Evolutionary conservation across 306 rosid species (phyloP).

Genomic region (Argentina anserina): DNA sequence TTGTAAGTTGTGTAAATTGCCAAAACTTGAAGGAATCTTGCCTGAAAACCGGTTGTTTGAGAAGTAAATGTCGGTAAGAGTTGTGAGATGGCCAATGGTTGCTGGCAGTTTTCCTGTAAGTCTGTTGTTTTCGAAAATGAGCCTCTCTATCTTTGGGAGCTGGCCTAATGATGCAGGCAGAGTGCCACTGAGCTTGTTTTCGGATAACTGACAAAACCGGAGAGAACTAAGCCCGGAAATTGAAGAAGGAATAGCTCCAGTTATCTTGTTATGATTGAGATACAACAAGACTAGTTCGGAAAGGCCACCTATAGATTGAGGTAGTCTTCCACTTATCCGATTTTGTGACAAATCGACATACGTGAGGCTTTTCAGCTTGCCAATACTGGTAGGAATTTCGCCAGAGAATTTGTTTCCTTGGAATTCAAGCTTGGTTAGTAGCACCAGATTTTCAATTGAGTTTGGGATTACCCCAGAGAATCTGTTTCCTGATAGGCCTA

Average conservation of each 20-base stretch:
- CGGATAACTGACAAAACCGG: slow-evolving; percentile 38
- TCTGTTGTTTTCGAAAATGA: slow-evolving; percentile 50
- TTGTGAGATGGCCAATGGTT: slow-evolving; percentile 40
- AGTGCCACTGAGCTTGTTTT: slow-evolving; percentile 38
- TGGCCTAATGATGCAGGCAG: slow-evolving; percentile 54
- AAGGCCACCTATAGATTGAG: slow-evolving; percentile 47
- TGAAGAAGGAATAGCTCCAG: slow-evolving; percentile 49
- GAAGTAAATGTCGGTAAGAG: slow-evolving; percentile 44
- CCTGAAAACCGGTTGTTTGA: slow-evolving; percentile 49
- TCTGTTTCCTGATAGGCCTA: slow-evolving; percentile 46
- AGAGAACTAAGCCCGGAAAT: slow-evolving; percentile 48
- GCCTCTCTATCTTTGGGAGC: slow-evolving; percentile 42
- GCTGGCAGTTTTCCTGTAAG: slow-evolving; percentile 48
- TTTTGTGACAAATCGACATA: slow-evolving; percentile 55
- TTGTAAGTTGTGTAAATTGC: slow-evolving; percentile 38
- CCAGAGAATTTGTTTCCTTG: slow-evolving; percentile 44
- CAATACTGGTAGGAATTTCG: slow-evolving; percentile 37
- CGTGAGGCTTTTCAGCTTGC: slow-evolving; percentile 38
- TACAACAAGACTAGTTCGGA: slow-evolving; percentile 36
- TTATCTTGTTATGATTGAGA: slow-evolving; percentile 44
- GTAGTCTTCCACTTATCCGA: slow-evolving; percentile 43
- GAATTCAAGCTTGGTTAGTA: slow-evolving; percentile 41
- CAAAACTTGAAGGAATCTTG: slow-evolving; percentile 44
- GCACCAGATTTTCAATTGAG: slow-evolving; percentile 38
- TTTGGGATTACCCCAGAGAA: slow-evolving; percentile 44